Evolutionary conservation across 495 filamentous ascomycete species (phyloP), one percentile per base, ranked within the genome.

Genomic region (Evernia prunastri): DNA sequence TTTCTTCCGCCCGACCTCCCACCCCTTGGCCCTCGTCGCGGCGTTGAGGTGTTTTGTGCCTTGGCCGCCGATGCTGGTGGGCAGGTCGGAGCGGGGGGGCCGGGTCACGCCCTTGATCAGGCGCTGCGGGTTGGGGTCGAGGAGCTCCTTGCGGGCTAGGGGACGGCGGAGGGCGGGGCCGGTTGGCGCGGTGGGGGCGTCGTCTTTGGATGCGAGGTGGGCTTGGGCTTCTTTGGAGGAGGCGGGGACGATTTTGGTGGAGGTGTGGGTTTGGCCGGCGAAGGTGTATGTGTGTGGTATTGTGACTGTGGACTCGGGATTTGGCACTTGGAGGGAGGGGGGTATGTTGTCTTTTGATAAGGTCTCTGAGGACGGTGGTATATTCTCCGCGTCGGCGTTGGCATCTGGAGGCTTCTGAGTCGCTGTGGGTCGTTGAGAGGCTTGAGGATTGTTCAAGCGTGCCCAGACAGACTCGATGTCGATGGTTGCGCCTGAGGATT

Each of bases 401-500:
- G 49, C 67, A 25, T 66, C 60, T 29, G 63, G n/a, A 57, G 61
- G 56, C 17, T 60, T 58, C 56, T 54, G 47, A 17, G 56, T 29
- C 27, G 59, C 51, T 2, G 63, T 37, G n/a, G 43, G 51, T 5
- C 58, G 68, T 43, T 71, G 66, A 4, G 64, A 64, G 27, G 65
- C 65, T n/a, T 71, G 69, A 15, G 76, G 70, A 11, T 82, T 76
- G 29, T 83, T 87, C 89, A 98, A 90, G 68, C 84, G 81, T 36
- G 81, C 82, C 94, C 94, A 98, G 20, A 97, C 69, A 15, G 85
- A 85, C 65, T 97, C 88, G n/a, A 98, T 89, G 71, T 98, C 89
- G 56, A 94, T 77, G 15, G 92, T 96, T 12, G 88, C 87, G 4
- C 85, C 87, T 8, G 86, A 86, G 49, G 80, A 84, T 60, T 76